phyloP scores from a whole-genome alignment of 768 basidiomycete genomes.

The Tylopilus cervinicoccineus region DNA sequence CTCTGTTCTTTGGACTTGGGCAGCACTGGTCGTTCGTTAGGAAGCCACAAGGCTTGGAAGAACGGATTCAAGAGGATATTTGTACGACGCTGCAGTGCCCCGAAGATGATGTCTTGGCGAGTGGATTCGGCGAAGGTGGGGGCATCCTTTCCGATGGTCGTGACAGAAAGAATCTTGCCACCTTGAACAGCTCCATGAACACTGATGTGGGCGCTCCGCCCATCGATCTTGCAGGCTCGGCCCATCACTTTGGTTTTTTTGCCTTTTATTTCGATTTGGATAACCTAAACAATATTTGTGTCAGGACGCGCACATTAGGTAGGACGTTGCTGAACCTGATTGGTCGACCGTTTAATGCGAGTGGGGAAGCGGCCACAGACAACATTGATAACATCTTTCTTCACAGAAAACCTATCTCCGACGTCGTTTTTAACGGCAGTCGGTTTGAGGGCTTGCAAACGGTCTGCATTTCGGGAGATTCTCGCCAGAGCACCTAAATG shows the following conservation, averaged over 20 bases:
- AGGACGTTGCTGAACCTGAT: slow-evolving; percentile 35
- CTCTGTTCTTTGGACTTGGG: neutral
- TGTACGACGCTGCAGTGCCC: slow-evolving; percentile 13
- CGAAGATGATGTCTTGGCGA: slow-evolving; percentile 23
- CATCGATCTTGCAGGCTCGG: slow-evolving; percentile 26
- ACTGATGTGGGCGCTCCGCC: slow-evolving; percentile 36
- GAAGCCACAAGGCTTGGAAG: slow-evolving; percentile 29
- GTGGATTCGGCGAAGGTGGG: slow-evolving; percentile 51
- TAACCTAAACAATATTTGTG: slow-evolving; percentile 7
- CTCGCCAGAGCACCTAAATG: slow-evolving; percentile 44
- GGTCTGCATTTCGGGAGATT: slow-evolving; percentile 41
- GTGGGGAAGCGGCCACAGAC: slow-evolving; percentile 41
- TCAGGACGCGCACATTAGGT: too few species aligned
- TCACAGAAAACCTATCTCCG: slow-evolving; percentile 19
- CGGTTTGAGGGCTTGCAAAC: slow-evolving; percentile 48
- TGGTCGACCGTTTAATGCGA: slow-evolving; percentile 34
- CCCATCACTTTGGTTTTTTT: slow-evolving; percentile 9
- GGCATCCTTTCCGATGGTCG: slow-evolving; percentile 49
- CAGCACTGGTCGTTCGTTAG: slow-evolving; percentile 17
- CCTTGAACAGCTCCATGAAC: slow-evolving; percentile 22
- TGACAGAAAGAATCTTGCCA: slow-evolving; percentile 32
- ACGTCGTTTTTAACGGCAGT: slow-evolving; percentile 41
- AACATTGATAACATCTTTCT: slow-evolving; percentile 33
- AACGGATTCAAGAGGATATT: slow-evolving; percentile 21
- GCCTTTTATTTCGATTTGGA: slow-evolving; percentile 18